phyloP scores from a whole-genome alignment of 805 yeast species.

The Diddensiella santjacobensis region DNA sequence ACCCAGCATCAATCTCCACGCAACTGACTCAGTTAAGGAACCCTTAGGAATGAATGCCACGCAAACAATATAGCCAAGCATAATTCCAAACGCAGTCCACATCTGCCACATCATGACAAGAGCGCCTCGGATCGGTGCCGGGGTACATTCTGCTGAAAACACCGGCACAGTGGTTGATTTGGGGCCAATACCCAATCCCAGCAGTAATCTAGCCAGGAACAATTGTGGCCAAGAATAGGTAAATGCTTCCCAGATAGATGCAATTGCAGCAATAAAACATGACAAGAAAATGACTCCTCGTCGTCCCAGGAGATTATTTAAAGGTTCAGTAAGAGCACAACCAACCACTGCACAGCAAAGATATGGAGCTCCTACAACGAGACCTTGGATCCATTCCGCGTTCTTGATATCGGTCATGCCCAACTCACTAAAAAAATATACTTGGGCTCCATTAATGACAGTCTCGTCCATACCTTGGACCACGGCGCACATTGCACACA shows the following conservation, averaged over 20 bases:
- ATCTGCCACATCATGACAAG: constrained; percentile 70
- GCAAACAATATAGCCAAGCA: constrained; percentile 59
- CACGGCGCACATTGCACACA: constrained; percentile 64
- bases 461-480: constrained; percentile 77
- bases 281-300: constrained; percentile 57
- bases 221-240: constrained; percentile 58
- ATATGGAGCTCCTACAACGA: constrained; percentile 64
- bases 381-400: constrained; percentile 46
- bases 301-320: constrained; percentile 53
- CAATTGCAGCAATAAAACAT: constrained; percentile 52
- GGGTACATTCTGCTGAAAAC: constrained; percentile 59
- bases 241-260: constrained; percentile 64
- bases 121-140: constrained; percentile 58
- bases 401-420: constrained; percentile 11
- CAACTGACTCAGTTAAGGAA: constrained; percentile 37
- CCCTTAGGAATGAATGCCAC: constrained; percentile 51
- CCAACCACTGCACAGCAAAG: constrained; percentile 54
- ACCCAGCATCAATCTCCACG: constrained; percentile 66
- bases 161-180: constrained; percentile 68
- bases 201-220: constrained; percentile 53
- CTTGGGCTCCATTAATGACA: constrained; percentile 63
- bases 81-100: constrained; percentile 71
- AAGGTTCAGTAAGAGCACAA: constrained; percentile 52
- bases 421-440: constrained; percentile 35
- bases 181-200: constrained; percentile 65